phyloP scores from a whole-genome alignment of 306 rosid genomes.

The Astragalus glycyphyllos region DNA sequence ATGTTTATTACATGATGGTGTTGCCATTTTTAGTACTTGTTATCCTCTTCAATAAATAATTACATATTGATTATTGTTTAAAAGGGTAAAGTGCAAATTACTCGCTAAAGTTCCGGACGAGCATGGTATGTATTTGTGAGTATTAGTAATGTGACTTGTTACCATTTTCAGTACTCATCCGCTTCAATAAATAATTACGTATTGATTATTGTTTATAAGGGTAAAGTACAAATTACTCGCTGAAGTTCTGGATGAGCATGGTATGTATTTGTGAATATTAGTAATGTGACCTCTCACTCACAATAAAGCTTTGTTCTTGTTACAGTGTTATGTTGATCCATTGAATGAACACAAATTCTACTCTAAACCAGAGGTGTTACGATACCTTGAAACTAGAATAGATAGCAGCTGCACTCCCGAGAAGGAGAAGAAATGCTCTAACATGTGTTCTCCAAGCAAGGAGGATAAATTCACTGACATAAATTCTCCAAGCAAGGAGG shows the following conservation, averaged over 20 bases:
- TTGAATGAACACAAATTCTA: slow-evolving; percentile 62
- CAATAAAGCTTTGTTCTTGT: slow-evolving; percentile 36
- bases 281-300: slow-evolving; percentile 27
- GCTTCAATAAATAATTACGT: slow-evolving; percentile 2
- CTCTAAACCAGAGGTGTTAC: slow-evolving; percentile 87
- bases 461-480: slow-evolving; percentile 27
- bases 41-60: slow-evolving; percentile 2
- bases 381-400: slow-evolving; percentile 64
- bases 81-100: slow-evolving; percentile 26
- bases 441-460: slow-evolving; percentile 44
- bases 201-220: not conserved
- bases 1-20: slow-evolving; percentile 5
- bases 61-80: slow-evolving; percentile 6
- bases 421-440: slow-evolving; percentile 46
- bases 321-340: slow-evolving; percentile 84
- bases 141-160: slow-evolving; percentile 25
- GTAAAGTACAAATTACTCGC: slow-evolving; percentile 27
- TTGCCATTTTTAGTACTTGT: slow-evolving; percentile 1
- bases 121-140: slow-evolving; percentile 19
- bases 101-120: slow-evolving; percentile 20
- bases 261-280: slow-evolving; percentile 16
- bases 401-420: slow-evolving; percentile 42
- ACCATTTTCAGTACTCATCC: slow-evolving; percentile 10
- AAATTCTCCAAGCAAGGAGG: slow-evolving; percentile 46
- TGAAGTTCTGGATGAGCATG: slow-evolving; percentile 27